Evolutionary conservation across 768 basidiomycete species (phyloP).

Genomic region (Mycena rebaudengoi): DNA sequence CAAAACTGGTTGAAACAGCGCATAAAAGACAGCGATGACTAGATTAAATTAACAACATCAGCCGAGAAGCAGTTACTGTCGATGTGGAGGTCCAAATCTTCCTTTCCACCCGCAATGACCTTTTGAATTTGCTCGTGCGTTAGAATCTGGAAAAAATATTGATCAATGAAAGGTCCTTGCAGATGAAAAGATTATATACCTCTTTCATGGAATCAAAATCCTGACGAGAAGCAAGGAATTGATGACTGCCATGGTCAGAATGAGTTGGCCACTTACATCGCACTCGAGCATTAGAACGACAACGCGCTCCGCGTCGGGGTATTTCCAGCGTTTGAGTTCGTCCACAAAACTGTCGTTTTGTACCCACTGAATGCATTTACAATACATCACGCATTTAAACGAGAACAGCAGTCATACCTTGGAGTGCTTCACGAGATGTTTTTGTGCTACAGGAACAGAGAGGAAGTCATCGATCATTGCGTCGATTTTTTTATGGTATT

Average conservation of each 20-base stretch:
- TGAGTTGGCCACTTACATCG: neutral
- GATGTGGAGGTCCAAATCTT: conserved; percentile 6
- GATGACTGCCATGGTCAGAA: neutral
- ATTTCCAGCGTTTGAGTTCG: neutral
- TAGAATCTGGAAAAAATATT: neutral
- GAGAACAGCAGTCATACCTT: neutral
- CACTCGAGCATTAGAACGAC: conserved; percentile 17
- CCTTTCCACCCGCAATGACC: neutral
- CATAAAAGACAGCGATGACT: no score
- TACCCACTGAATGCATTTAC: neutral
- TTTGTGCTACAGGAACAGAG: neutral
- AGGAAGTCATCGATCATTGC: conserved; percentile 1
- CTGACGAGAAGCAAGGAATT: neutral
- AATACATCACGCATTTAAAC: neutral
- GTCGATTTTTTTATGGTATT: conserved; percentile 6
- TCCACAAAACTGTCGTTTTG: conserved; percentile 5
- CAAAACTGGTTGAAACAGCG: no score
- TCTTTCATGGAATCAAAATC: conserved; percentile 4
- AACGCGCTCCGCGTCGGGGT: neutral
- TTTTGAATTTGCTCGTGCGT: conserved; percentile 2
- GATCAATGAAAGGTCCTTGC: neutral
- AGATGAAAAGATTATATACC: neutral
- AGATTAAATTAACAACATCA: conserved; percentile 3
- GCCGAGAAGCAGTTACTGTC: conserved; percentile 14
- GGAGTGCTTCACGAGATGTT: conserved; percentile 10